Percentiles rank a stretch among this genome's conserved stretches.
These are phyloP conservation scores for Trichomonascus vanleenenianus DNA, from an alignment of 805 yeast genomes.

Conservation along the genomic window DNA sequence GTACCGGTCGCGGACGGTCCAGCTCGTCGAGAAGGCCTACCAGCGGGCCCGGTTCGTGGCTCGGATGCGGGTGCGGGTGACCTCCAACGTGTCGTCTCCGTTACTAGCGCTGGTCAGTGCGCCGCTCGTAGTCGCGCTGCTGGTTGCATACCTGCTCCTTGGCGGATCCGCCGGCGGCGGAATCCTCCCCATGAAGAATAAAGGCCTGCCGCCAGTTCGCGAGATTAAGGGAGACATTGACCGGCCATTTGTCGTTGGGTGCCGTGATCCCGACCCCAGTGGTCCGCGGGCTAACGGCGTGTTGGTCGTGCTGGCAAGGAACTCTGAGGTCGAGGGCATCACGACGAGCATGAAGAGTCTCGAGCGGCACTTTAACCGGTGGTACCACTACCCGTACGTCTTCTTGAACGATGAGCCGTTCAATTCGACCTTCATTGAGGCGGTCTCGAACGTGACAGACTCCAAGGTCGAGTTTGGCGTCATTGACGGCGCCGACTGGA, in stretches of 20 bases:
- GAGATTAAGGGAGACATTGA: conserved; percentile 24
- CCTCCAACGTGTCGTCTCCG: conserved; percentile 11
- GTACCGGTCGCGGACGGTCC: conserved; percentile 1
- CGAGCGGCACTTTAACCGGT: conserved; percentile 85
- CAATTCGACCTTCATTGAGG: conserved; percentile 49
- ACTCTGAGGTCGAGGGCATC: conserved; percentile 73
- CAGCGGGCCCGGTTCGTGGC: conserved; percentile 1
- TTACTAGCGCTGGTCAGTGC: conserved; percentile 3
- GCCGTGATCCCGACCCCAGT: conserved; percentile 35
- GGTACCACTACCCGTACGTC: conserved; percentile 91
- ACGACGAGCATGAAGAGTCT: conserved; percentile 60
- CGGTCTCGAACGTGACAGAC: conserved; percentile 45
- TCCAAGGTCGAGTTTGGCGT: conserved; percentile 67
- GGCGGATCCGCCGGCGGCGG: not conserved
- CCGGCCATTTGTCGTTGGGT: conserved; percentile 48
- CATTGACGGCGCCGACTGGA: conserved; percentile 58
- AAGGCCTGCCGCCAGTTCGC: conserved; percentile 5
- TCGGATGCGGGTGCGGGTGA: conserved; percentile 12
- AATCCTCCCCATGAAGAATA: not conserved
- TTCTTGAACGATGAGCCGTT: conserved; percentile 79
- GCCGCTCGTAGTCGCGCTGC: conserved; percentile 3
- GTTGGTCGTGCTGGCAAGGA: conserved; percentile 75
- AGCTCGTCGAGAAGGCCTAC: not conserved
- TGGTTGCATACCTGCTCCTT: not conserved
- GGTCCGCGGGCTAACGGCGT: conserved; percentile 71